Conservation (phyloP, 139 green algal species). For the Picochlorum costavermella region DNA sequence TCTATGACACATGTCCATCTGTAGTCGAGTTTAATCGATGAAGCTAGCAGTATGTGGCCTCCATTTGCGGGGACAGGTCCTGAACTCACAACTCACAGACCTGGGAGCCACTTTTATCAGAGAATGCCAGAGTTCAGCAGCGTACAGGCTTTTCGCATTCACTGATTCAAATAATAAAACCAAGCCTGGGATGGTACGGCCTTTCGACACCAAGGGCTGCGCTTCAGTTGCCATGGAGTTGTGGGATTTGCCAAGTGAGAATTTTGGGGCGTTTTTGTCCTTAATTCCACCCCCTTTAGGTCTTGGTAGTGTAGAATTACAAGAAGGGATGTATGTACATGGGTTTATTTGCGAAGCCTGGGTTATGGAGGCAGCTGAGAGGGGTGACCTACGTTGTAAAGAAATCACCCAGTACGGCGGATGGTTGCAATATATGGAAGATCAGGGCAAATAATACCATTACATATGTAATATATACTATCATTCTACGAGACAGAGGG, state of each 20-base stretch:
- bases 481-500: conserved; percentile 15
- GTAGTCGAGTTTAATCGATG: not conserved
- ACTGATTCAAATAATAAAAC: conserved; percentile 21
- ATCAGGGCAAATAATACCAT: not conserved
- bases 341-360: conserved; percentile 60
- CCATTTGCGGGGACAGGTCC: conserved; percentile 43
- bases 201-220: conserved; percentile 5
- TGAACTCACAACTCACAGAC: conserved; percentile 52
- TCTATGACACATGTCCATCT: too few species aligned
- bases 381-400: not conserved
- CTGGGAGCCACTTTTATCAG: conserved; percentile 39
- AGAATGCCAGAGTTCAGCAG: conserved; percentile 33
- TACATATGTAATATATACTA: not conserved
- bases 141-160: conserved; percentile 26
- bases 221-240: conserved; percentile 47
- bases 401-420: conserved; percentile 11
- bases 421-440: conserved; percentile 5
- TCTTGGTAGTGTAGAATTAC: conserved; percentile 56
- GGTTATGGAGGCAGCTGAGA: conserved; percentile 10
- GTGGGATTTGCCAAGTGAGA: conserved; percentile 55
- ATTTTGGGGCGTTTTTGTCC: conserved; percentile 37
- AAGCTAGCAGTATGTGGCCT: conserved; percentile 31
- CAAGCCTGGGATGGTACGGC: conserved; percentile 28
- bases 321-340: conserved; percentile 50
- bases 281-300: conserved; percentile 40